phyloP scores from a whole-genome alignment of 2,329 filamentous ascomycete genomes.

The Neofusicoccum umdonicola region DNA sequence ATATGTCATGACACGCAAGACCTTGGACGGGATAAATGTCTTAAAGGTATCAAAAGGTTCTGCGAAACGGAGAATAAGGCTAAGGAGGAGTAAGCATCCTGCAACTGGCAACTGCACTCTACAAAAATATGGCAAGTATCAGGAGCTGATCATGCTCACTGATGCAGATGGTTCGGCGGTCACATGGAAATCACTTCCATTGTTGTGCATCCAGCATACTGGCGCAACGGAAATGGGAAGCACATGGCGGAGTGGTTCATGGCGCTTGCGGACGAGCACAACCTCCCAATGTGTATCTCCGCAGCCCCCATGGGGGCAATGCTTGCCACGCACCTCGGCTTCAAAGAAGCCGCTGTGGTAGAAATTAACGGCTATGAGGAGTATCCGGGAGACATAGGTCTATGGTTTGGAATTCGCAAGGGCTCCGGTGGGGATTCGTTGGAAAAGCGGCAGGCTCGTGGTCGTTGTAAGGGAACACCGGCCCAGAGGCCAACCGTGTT shows the following conservation, averaged over 20 bases:
- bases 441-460: too few species aligned
- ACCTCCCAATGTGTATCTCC: not conserved
- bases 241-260: not conserved
- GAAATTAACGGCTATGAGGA: not conserved
- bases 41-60: not conserved
- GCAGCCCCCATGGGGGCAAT: not conserved
- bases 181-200: not conserved
- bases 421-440: not conserved
- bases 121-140: not conserved
- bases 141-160: not conserved
- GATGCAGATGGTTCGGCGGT: not conserved
- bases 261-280: conserved; percentile 5
- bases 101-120: too few species aligned
- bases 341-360: not conserved
- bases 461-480: too few species aligned
- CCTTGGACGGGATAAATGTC: not conserved
- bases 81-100: not conserved
- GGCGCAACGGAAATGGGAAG: not conserved
- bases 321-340: not conserved
- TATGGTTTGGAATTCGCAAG: conserved; percentile 25
- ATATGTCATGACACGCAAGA: not conserved
- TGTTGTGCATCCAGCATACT: not conserved
- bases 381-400: not conserved
- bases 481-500: too few species aligned
- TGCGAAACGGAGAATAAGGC: not conserved